Conservation (phyloP, 805 yeast genomes). For the Candida nitratophila region DNA sequence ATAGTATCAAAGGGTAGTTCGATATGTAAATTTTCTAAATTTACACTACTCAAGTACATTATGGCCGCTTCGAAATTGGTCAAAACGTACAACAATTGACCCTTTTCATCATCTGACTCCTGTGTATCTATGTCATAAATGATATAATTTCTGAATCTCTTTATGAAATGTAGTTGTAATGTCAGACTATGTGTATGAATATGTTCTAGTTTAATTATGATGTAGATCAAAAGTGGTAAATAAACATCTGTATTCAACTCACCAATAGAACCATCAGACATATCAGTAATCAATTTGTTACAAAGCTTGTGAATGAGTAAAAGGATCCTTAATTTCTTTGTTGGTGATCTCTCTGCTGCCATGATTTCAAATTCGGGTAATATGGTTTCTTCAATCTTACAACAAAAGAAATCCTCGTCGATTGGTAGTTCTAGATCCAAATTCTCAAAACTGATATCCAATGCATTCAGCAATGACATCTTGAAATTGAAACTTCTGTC, state of each 20-base stretch:
- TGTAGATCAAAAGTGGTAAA: conserved; percentile 27
- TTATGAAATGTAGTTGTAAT: conserved; percentile 26
- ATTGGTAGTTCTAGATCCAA: conserved; percentile 24
- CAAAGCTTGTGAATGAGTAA: conserved; percentile 23
- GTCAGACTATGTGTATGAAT: conserved; percentile 21
- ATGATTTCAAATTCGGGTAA: conserved; percentile 25
- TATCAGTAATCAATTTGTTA: conserved; percentile 16
- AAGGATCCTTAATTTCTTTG: conserved; percentile 24
- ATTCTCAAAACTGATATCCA: conserved; percentile 17
- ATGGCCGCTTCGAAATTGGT: conserved; percentile 31
- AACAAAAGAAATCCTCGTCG: conserved; percentile 16
- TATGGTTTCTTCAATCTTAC: conserved; percentile 14
- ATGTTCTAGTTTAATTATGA: conserved; percentile 24
- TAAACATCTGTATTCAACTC: conserved; percentile 27
- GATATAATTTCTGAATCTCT: conserved; percentile 24
- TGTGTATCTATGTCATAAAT: conserved; percentile 10
- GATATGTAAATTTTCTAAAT: conserved; percentile 23
- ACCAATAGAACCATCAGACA: conserved; percentile 7
- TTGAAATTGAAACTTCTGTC: conserved; percentile 21
- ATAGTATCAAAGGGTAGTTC: conserved; percentile 8
- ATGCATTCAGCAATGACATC: conserved; percentile 16
- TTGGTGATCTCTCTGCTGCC: conserved; percentile 27
- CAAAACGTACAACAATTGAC: conserved; percentile 26
- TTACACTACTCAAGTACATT: conserved; percentile 26
- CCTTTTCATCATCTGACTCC: conserved; percentile 21